Base-by-base conservation (phyloP, 1,284 basidiomycete genomes). In the Chalciporus piperatoides region DNA sequence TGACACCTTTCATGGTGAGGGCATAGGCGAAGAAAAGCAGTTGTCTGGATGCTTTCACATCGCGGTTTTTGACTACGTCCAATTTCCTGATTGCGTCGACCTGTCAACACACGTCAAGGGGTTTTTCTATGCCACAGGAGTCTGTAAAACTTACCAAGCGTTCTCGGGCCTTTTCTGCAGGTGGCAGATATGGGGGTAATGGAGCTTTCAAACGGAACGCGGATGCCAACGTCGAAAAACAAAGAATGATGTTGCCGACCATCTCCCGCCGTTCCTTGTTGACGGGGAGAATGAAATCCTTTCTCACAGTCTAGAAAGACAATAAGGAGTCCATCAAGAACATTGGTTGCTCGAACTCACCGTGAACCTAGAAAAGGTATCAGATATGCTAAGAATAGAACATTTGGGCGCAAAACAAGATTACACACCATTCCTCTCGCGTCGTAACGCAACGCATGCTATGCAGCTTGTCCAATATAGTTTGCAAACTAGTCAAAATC, bases 361-460 rank as follows among this genome's bases (percentile, higher is more conserved):
- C 51, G 84, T 87, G 62, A 84, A 84, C 84, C 83, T 86, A 53
- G 24, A 23, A 9, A 19, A 11, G 21, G 44, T 23, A 28, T 35
- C n/a, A 30, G 17, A 41, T 49, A 17, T 28, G 17, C 32, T 36
- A 46, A 54, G 39, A 41, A 57, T 45, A 48, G 28, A 40, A 21
- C 32, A 32, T 25, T 24, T 27, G 38, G 43, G 52, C 15, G 47
- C 5, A 21, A 43, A 47, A 33, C 38, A 24, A 12, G 53, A 32
- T 15, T 10, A 71, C 81, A 59, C 54, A 90, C 93, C 94, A 97
- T 71, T 96, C 93, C 63, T 93, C 87, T 24, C 92, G 80, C 0
- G 91, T 91, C 3, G 92, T 97, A 9, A 97, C 94, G 63, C 92
- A 95, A 37, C 94, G 82, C 89, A 98, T 96, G 58, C 89, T 90